Percentiles rank a stretch among this genome's conserved stretches.
phyloP scores from a whole-genome alignment of 495 filamentous ascomycete genomes.

The Podospora appendiculata region DNA sequence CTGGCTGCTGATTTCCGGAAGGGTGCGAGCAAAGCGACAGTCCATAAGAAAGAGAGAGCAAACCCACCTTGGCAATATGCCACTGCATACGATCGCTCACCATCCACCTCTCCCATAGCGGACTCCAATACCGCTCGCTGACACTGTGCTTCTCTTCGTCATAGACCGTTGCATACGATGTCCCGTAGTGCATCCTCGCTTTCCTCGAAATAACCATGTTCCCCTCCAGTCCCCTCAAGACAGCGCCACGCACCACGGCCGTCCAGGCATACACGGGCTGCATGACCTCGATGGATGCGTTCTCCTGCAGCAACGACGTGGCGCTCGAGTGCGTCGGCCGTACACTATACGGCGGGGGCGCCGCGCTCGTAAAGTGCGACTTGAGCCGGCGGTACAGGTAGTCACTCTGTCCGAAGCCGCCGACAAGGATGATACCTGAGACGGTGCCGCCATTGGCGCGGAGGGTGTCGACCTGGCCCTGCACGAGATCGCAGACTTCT shows the following conservation, averaged over 20 bases:
- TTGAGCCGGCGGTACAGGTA: slow-evolving; percentile 61
- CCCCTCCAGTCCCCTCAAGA: slow-evolving; percentile 60
- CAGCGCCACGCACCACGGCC: slow-evolving; percentile 63
- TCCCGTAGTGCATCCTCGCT: slow-evolving; percentile 69
- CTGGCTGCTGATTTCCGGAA: too few species aligned
- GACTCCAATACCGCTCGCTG: slow-evolving; percentile 64
- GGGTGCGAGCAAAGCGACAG: too few species aligned
- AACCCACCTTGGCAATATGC: slow-evolving; percentile 62
- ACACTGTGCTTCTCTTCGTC: slow-evolving; percentile 61
- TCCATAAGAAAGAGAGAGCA: not conserved
- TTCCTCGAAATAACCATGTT: slow-evolving; percentile 61
- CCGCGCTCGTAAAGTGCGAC: slow-evolving; percentile 54
- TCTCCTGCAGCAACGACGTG: slow-evolving; percentile 27
- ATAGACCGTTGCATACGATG: slow-evolving; percentile 67
- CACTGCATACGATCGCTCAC: slow-evolving; percentile 73
- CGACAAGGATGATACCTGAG: slow-evolving; percentile 60
- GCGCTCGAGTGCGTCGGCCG: slow-evolving; percentile 49
- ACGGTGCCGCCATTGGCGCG: slow-evolving; percentile 55
- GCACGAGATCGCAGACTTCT: slow-evolving; percentile 52
- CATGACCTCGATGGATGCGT: slow-evolving; percentile 57
- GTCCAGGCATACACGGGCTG: slow-evolving; percentile 73
- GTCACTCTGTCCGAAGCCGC: slow-evolving; percentile 61
- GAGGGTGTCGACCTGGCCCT: slow-evolving; percentile 53
- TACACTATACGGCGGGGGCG: slow-evolving; percentile 59
- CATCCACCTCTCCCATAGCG: slow-evolving; percentile 75